These are phyloP conservation scores for Panellus pusillus DNA, from an alignment of 768 basidiomycete genomes.

Conservation along the genomic window DNA sequence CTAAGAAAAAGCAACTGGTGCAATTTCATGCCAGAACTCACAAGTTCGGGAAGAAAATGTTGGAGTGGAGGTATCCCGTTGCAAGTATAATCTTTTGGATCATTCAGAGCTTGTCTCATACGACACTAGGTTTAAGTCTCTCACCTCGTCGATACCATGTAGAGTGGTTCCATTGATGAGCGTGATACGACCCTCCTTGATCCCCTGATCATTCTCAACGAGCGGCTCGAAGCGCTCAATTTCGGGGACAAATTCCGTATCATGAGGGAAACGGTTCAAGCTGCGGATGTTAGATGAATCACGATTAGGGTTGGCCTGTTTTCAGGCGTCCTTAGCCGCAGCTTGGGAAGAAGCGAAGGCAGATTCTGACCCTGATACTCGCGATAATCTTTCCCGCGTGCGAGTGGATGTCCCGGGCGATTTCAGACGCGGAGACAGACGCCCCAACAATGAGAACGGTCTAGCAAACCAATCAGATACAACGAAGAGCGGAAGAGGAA, in stretches of 20 bases:
- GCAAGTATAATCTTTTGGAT: slow-evolving; percentile 26
- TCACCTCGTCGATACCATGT: slow-evolving; percentile 30
- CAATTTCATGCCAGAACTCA: not conserved
- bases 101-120: not conserved
- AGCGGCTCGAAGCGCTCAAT: slow-evolving; percentile 29
- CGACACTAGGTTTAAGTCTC: not conserved
- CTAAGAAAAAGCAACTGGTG: not conserved
- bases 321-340: not conserved
- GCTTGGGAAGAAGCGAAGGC: not conserved
- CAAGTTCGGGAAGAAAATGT: slow-evolving; percentile 27
- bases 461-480: not conserved
- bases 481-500: not conserved
- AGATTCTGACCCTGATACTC: slow-evolving; percentile 18
- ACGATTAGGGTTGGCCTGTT: slow-evolving; percentile 22
- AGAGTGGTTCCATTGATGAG: slow-evolving; percentile 31
- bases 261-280: slow-evolving; percentile 26
- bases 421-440: slow-evolving; percentile 22
- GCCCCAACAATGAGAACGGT: slow-evolving; percentile 24
- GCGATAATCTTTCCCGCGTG: slow-evolving; percentile 16
- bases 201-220: slow-evolving; percentile 16
- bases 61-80: slow-evolving; percentile 32
- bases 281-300: slow-evolving; percentile 29
- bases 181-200: slow-evolving; percentile 26
- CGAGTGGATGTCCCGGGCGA: slow-evolving; percentile 23
- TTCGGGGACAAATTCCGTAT: slow-evolving; percentile 29